Percentiles rank a stretch among this genome's conserved stretches.
Conservation (phyloP, 2,329 filamentous ascomycete species). For the Colletotrichum salicis region DNA sequence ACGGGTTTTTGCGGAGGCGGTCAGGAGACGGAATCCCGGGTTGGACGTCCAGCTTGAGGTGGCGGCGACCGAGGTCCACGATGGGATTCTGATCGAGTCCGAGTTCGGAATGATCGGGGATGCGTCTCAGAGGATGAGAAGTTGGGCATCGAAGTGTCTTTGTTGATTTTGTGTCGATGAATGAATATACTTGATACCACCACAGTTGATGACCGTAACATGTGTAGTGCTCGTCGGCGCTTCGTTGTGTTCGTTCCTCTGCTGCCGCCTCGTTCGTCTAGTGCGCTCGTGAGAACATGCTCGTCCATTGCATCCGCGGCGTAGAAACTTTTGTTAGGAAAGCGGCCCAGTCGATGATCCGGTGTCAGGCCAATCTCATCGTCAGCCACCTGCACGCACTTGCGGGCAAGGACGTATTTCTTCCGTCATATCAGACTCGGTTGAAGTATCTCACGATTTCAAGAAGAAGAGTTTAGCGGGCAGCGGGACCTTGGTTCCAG, state of each 20-base stretch:
- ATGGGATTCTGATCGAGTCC: not conserved
- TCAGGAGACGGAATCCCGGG: not conserved
- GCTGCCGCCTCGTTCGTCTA: not conserved
- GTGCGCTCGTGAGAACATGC: not conserved
- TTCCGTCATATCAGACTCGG: not conserved
- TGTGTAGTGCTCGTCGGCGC: not conserved
- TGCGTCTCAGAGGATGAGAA: not conserved
- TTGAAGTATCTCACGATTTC: not conserved
- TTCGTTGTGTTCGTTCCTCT: not conserved
- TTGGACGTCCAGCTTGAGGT: not conserved
- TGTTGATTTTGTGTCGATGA: not conserved
- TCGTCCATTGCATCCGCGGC: not conserved
- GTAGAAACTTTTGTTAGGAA: not conserved
- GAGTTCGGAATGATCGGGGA: not conserved
- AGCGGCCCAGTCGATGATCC: not conserved
- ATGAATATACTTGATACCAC: not conserved
- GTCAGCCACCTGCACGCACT: not conserved
- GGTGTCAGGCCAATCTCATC: not conserved
- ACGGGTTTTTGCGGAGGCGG: not conserved
- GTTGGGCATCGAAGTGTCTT: not conserved
- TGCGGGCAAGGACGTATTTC: not conserved
- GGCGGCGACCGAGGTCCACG: not conserved
- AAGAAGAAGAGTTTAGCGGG: not conserved
- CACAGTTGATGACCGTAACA: not conserved
- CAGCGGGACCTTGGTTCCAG: too few species aligned